A percentile compares a stretch with the other conserved stretches of the same genome.
phyloP scores from a whole-genome alignment of 768 basidiomycete species.

The Filobasidium floriforme region DNA sequence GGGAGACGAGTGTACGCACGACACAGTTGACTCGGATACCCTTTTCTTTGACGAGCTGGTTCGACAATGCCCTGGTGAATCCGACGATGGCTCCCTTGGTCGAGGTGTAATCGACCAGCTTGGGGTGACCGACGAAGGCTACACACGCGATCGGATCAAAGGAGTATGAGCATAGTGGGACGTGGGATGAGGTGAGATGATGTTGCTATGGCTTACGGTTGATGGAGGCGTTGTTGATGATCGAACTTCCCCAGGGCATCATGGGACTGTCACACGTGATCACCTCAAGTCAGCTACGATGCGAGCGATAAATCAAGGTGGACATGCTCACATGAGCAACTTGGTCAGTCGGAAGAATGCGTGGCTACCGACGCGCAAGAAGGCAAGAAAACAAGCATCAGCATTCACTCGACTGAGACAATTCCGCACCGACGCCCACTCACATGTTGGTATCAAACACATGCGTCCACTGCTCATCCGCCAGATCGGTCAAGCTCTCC shows the following conservation, averaged over 20 bases:
- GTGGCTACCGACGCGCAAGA: conserved; percentile 51
- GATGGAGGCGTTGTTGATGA: conserved; percentile 57
- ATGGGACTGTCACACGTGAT: conserved; percentile 49
- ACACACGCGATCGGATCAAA: background rate
- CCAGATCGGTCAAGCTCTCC: conserved; percentile 41
- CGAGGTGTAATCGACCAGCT: conserved; percentile 54
- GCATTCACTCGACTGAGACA: too few species aligned
- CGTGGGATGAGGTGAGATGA: background rate
- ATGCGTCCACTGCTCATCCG: conserved; percentile 17
- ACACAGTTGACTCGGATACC: conserved; percentile 50
- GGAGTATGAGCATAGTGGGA: background rate
- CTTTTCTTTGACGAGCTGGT: conserved; percentile 50
- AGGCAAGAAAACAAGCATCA: conserved; percentile 2
- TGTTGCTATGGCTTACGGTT: conserved; percentile 2
- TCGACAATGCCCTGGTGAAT: conserved; percentile 52
- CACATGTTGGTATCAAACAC: conserved; percentile 49
- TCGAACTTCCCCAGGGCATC: conserved; percentile 55
- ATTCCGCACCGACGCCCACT: conserved; percentile 20
- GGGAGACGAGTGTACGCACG: conserved; percentile 13
- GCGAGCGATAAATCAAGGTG: background rate
- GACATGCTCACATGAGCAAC: conserved; percentile 44
- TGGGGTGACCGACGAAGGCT: conserved; percentile 20
- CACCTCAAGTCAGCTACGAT: background rate
- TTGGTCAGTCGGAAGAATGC: conserved; percentile 57
- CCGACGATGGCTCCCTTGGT: conserved; percentile 48